Percentiles rank a stretch among this genome's conserved stretches.
Conservation (phyloP, 257 asterid species). For the Solanum medicagineum region DNA sequence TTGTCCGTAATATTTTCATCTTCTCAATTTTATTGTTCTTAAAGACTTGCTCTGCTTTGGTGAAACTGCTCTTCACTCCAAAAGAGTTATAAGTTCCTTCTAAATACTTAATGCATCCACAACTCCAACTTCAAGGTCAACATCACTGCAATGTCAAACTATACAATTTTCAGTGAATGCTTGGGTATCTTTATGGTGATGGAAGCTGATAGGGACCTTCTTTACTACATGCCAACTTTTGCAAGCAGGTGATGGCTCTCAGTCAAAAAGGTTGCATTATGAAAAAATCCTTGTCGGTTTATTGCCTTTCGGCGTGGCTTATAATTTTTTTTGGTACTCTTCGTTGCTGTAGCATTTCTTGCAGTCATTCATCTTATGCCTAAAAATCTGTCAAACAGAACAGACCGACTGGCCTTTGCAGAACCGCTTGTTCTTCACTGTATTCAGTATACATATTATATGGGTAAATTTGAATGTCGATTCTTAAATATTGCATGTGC, state of each 20-base stretch:
- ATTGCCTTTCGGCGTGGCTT: background rate
- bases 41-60: too few species aligned
- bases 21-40: too few species aligned
- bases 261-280: background rate
- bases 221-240: background rate
- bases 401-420: slow-evolving; percentile 58
- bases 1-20: too few species aligned
- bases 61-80: too few species aligned
- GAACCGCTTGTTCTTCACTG: slow-evolving; percentile 57
- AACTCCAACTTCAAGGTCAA: slow-evolving; percentile 37
- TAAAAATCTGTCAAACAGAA: slow-evolving; percentile 49
- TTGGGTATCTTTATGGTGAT: slow-evolving; percentile 47
- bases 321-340: background rate
- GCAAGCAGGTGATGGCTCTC: background rate
- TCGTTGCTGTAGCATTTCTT: slow-evolving; percentile 51
- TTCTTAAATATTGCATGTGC: background rate
- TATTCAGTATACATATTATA: slow-evolving; percentile 61
- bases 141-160: slow-evolving; percentile 55
- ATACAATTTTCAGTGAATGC: slow-evolving; percentile 81
- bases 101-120: slow-evolving; percentile 11
- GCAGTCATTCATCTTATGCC: slow-evolving; percentile 71
- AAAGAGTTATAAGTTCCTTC: too few species aligned
- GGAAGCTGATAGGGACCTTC: background rate
- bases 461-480: slow-evolving; percentile 41
- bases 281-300: background rate